Conservation (phyloP, 768 basidiomycete genomes). For the Hysterangium stoloniferum region DNA sequence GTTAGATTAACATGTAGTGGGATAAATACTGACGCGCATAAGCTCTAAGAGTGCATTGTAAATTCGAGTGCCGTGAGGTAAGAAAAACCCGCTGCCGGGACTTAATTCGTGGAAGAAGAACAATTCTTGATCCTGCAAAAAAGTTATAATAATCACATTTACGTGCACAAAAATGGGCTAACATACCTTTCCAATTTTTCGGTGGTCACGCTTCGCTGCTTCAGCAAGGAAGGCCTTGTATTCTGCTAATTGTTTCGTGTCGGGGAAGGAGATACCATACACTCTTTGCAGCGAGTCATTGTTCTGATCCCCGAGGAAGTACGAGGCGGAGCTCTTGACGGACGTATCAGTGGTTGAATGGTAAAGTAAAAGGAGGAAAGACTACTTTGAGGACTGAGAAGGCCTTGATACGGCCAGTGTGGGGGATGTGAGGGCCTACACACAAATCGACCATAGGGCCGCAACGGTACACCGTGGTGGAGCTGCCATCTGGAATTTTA, state of each 20-base stretch:
- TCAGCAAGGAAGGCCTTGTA: constrained; percentile 95
- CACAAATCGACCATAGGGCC: constrained; percentile 98
- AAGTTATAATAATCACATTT: too few relatives aligned
- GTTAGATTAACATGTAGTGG: constrained; percentile 8
- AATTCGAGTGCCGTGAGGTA: constrained; percentile 94
- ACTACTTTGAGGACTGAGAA: constrained; percentile 91
- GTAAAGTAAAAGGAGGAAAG: constrained; percentile 8
- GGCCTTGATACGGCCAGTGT: constrained; percentile 96
- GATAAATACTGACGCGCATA: constrained; percentile 61
- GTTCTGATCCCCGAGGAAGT: constrained; percentile 89
- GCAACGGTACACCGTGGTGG: constrained; percentile 96
- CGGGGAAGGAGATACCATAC: constrained; percentile 98
- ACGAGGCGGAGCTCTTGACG: constrained; percentile 86
- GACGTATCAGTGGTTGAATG: background rate
- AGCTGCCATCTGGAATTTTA: constrained; percentile 93
- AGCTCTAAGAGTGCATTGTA: constrained; percentile 90
- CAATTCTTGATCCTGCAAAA: constrained; percentile 78
- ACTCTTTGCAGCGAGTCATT: constrained; percentile 95
- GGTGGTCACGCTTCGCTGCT: constrained; percentile 96
- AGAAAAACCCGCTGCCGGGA: constrained; percentile 93
- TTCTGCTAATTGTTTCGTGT: constrained; percentile 89
- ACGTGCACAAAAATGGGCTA: background rate
- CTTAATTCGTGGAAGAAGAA: constrained; percentile 98
- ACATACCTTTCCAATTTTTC: constrained; percentile 82
- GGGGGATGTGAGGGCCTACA: constrained; percentile 94